Evolutionary conservation across 371 early-diverging fungal species (phyloP).

Genomic region (Batrachochytrium dendrobatidis): DNA sequence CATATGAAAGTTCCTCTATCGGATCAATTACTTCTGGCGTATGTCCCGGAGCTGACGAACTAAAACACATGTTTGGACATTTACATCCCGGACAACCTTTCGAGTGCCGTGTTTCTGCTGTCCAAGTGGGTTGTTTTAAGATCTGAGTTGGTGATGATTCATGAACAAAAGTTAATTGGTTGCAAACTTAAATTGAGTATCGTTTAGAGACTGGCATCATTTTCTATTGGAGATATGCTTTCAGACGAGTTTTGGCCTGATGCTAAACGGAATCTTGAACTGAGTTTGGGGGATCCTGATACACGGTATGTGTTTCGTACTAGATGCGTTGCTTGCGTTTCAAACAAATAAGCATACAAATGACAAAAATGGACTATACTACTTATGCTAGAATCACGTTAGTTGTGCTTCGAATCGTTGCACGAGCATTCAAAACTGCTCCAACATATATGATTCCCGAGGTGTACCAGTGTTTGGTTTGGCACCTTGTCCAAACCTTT

Average conservation of each 20-base stretch:
- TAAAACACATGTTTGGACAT: constrained; percentile 17
- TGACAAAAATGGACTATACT: background rate
- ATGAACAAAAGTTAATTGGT: background rate
- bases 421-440: constrained; percentile 30
- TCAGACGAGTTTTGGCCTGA: constrained; percentile 39
- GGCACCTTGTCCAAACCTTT: constrained; percentile 17
- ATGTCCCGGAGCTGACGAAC: constrained; percentile 18
- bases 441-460: constrained; percentile 41
- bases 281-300: constrained; percentile 28
- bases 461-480: constrained; percentile 28
- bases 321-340: background rate
- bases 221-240: constrained; percentile 33
- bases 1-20: background rate
- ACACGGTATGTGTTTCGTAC: constrained; percentile 10
- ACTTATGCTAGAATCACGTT: constrained; percentile 10
- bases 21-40: background rate
- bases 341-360: background rate
- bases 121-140: constrained; percentile 15
- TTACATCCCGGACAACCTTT: constrained; percentile 16
- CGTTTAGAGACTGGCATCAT: constrained; percentile 27
- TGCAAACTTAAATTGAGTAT: constrained; percentile 6
- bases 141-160: background rate
- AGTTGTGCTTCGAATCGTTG: constrained; percentile 23
- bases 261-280: constrained; percentile 20
- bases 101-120: constrained; percentile 21